A percentile compares a stretch with the other conserved stretches of the same genome.
Conservation (phyloP, 257 asterid species). For the Ajuga chamaepitys region DNA sequence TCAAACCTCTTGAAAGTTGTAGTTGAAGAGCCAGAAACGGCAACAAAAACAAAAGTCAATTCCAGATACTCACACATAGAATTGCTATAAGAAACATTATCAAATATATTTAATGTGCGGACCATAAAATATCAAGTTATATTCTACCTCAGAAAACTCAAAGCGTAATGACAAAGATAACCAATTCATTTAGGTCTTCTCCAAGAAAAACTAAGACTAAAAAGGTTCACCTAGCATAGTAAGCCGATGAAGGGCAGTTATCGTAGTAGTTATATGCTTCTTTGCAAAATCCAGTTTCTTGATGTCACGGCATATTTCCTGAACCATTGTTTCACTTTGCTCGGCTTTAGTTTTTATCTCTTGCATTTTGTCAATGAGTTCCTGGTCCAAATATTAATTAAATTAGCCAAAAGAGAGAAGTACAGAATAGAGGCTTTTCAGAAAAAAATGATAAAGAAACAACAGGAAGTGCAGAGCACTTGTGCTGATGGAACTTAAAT, state of each 20-base stretch:
- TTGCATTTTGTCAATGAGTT: slow-evolving; percentile 90
- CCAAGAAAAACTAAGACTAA: slow-evolving; percentile 20
- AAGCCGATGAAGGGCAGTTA: slow-evolving; percentile 98
- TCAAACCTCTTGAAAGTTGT: slow-evolving; percentile 9
- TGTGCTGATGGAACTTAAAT: slow-evolving; percentile 10
- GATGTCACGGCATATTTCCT: slow-evolving; percentile 98
- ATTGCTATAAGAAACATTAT: neutral
- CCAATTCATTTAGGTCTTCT: slow-evolving; percentile 5
- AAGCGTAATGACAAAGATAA: slow-evolving; percentile 11
- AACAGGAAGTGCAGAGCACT: slow-evolving; percentile 2
- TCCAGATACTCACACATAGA: neutral
- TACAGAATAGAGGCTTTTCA: neutral
- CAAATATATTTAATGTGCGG: neutral
- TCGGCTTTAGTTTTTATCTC: slow-evolving; percentile 96
- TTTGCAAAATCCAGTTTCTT: slow-evolving; percentile 97
- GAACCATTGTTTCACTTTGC: slow-evolving; percentile 99
- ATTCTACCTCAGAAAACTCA: neutral
- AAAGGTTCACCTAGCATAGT: slow-evolving; percentile 86
- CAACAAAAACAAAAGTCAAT: slow-evolving; percentile 5
- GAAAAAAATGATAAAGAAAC: slow-evolving; percentile 11
- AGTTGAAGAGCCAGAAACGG: neutral
- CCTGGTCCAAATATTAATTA: slow-evolving; percentile 41
- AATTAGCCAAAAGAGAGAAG: slow-evolving; percentile 10
- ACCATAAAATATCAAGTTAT: neutral
- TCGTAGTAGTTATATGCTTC: slow-evolving; percentile 94